A percentile compares a stretch with the other conserved stretches of the same genome.
These are phyloP conservation scores for Ophiocordyceps camponoti-rufipedis DNA, from an alignment of 2,329 filamentous ascomycete species.

Conservation along the genomic window DNA sequence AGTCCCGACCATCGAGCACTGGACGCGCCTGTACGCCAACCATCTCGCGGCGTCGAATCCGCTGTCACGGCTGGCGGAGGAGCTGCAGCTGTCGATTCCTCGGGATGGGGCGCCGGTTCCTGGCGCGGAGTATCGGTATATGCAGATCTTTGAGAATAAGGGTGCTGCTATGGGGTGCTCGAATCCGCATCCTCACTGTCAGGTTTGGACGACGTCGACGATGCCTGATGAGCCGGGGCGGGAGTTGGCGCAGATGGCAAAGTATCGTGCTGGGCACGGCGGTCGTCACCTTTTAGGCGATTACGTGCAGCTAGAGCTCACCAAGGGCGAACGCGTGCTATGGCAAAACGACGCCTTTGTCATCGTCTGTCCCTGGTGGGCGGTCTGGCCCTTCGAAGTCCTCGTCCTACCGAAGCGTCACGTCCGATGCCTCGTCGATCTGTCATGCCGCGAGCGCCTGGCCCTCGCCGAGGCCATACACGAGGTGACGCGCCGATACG, in stretches of 20 bases:
- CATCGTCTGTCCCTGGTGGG: constrained; percentile 94
- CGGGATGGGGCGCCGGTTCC: constrained; percentile 25
- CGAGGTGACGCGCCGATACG: constrained; percentile 79
- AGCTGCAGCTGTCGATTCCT: constrained; percentile 20
- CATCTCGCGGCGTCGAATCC: constrained; percentile 60
- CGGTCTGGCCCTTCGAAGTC: constrained; percentile 90
- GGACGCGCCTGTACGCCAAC: constrained; percentile 76
- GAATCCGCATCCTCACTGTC: constrained; percentile 93
- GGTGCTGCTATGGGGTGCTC: constrained; percentile 96
- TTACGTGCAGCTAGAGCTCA: constrained; percentile 67
- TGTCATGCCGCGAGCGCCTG: constrained; percentile 50
- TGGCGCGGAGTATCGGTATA: constrained; percentile 71
- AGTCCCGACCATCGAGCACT: constrained; percentile 67
- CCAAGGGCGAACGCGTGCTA: constrained; percentile 70
- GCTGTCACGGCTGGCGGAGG: constrained; percentile 25
- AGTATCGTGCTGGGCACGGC: constrained; percentile 60
- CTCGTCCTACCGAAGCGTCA: constrained; percentile 76
- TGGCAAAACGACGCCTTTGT: constrained; percentile 77
- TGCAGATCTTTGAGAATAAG: constrained; percentile 99
- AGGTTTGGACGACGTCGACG: constrained; percentile 86
- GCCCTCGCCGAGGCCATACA: constrained; percentile 70
- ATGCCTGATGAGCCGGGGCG: constrained; percentile 75
- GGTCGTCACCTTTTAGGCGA: constrained; percentile 68
- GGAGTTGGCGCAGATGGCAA: constrained; percentile 61
- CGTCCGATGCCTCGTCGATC: constrained; percentile 68